Percentiles rank a stretch among this genome's conserved stretches.
Conservation (phyloP, 345 rosid genomes). For the Eucalyptus dawsonii region DNA sequence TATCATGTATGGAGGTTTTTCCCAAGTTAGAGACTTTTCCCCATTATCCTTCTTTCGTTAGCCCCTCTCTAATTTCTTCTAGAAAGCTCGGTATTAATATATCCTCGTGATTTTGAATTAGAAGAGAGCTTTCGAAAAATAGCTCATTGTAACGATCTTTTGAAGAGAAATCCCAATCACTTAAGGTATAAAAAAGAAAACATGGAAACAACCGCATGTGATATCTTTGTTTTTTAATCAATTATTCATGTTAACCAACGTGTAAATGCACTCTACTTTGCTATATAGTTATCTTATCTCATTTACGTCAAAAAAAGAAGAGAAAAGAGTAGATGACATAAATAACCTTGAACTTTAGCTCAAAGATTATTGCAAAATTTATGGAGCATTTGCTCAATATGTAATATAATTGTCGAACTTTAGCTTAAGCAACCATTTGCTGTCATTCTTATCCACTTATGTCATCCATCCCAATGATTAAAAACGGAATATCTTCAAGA, state of each 20-base stretch:
- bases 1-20: background rate
- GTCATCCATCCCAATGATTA: background rate
- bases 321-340: background rate
- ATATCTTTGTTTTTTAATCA: background rate
- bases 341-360: background rate
- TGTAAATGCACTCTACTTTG: background rate
- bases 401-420: no score
- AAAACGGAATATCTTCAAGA: background rate
- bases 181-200: background rate
- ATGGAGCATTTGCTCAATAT: background rate
- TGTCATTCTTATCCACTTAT: background rate
- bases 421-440: background rate
- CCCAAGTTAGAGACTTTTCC: background rate
- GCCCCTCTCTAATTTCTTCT: background rate
- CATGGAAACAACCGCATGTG: background rate
- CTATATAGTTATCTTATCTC: background rate
- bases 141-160: background rate
- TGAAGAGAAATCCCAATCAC: background rate
- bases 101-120: background rate
- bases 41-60: background rate
- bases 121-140: background rate
- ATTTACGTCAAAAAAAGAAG: background rate
- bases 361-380: no score
- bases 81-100: background rate
- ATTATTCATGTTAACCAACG: background rate